A percentile compares a stretch with the other conserved stretches of the same genome.
phyloP scores from a whole-genome alignment of 2,329 filamentous ascomycete species.

The Arthrobotrys megalospora region DNA sequence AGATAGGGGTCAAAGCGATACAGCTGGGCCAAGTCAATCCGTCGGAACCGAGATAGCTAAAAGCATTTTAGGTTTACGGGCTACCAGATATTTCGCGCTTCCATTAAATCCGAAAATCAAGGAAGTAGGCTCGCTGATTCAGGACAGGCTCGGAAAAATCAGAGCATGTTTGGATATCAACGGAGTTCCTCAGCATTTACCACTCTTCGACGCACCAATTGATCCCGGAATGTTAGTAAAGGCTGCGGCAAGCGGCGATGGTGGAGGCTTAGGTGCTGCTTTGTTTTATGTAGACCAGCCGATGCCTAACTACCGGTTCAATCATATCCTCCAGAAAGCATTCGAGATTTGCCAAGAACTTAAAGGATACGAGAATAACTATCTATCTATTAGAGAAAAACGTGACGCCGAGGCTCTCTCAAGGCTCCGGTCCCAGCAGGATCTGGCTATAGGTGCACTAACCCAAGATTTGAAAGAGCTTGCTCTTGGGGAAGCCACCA shows the following conservation, averaged over 20 bases:
- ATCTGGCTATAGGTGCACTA: slow-evolving; percentile 53
- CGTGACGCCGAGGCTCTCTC: slow-evolving; percentile 63
- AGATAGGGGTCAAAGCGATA: no score
- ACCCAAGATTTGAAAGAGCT: slow-evolving; percentile 62
- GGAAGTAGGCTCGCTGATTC: slow-evolving; percentile 63
- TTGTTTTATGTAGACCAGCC: slow-evolving; percentile 59
- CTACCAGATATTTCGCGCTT: slow-evolving; percentile 65
- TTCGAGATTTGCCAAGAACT: slow-evolving; percentile 64
- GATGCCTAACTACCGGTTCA: slow-evolving; percentile 65
- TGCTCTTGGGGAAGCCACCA: slow-evolving; percentile 60
- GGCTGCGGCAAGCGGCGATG: slow-evolving; percentile 61
- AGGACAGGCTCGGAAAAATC: slow-evolving; percentile 66
- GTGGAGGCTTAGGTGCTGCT: not conserved
- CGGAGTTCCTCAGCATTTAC: slow-evolving; percentile 61
- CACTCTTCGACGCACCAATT: slow-evolving; percentile 65
- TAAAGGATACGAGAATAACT: slow-evolving; percentile 56
- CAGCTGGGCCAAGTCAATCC: not conserved
- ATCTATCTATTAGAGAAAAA: slow-evolving; percentile 63
- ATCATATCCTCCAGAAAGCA: slow-evolving; percentile 63
- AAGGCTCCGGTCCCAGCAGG: slow-evolving; percentile 58
- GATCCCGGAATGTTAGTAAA: slow-evolving; percentile 64
- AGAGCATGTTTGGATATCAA: slow-evolving; percentile 66
- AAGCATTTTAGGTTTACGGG: slow-evolving; percentile 13
- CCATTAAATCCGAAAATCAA: slow-evolving; percentile 64
- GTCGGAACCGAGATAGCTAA: not conserved